Evolutionary conservation across 2,329 filamentous ascomycete species (phyloP), one percentile per base, ranked within the genome.

Genomic region (Diaporthe velutina): DNA sequence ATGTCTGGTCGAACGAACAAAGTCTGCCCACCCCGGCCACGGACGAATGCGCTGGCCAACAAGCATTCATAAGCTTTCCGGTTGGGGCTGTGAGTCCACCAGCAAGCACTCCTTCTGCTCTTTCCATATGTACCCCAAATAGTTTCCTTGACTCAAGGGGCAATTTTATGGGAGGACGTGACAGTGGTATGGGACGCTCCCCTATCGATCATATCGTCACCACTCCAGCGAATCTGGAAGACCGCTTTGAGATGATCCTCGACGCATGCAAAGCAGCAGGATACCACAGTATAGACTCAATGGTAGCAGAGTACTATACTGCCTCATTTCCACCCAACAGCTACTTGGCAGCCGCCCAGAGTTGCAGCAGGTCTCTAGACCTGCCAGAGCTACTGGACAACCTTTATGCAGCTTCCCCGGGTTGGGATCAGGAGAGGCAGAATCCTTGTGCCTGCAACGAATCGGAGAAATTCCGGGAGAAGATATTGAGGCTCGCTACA

Each of bases 1-100:
- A 40, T 40, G 13, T 54, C 22, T 67, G 45, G 64, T 7, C 22
- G 33, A 52, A 52, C 33, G 64, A 67, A 35, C 64, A 67, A 52
- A 12, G 13, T 2, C 15, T 28, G 25, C 45, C 33, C 12, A 38
- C 33, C 19, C 15, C 45, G 30, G 22, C 22, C 28, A 25, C 45
- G 19, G 45, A 67, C n/a, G 45, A 33, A 38, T 52, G 33, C 15
- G 64, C 33, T 12, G 33, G 13, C 7, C 45, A 6, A n/a, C 45
- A 12, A 30, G 30, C 13, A 38, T 38, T n/a, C 45, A 30, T 50
- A 13, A 25, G 45, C 12, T 33, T 50, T 67, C 30, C 30, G 33
- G 12, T 19, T 35, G 22, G 7, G 12, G 22, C 13, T 38, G 30
- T 38, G 22, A 28, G 25, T 12, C 28, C 30, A 17, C 22, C 61